Evolutionary conservation across 805 yeast species (phyloP).

Genomic region (Torulaspora delbrueckii): DNA sequence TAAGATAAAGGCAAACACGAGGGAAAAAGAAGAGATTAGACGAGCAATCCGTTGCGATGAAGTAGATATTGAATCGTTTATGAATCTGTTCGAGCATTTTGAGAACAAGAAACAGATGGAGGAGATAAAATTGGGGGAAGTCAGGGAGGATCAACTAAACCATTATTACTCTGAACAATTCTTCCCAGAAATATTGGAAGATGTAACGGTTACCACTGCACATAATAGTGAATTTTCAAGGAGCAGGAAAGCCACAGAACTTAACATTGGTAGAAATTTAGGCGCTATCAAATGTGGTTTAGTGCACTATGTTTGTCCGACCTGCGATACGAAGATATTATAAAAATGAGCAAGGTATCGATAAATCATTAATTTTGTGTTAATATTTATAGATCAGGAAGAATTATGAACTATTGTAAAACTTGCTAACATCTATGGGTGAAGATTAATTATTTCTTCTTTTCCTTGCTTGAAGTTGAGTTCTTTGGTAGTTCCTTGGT

Average conservation of each 20-base stretch:
- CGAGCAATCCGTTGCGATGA: conserved; percentile 39
- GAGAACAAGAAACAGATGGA: conserved; percentile 35
- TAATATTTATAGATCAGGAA: conserved; percentile 1
- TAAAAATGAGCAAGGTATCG: not conserved
- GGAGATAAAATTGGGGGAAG: conserved; percentile 33
- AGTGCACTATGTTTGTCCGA: conserved; percentile 1
- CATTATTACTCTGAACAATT: conserved; percentile 33
- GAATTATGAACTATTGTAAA: not conserved
- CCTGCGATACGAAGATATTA: not conserved
- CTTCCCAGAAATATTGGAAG: conserved; percentile 16
- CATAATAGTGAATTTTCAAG: conserved; percentile 15
- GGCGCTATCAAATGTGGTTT: conserved; percentile 6
- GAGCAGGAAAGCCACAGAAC: conserved; percentile 21
- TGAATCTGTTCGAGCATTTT: conserved; percentile 35
- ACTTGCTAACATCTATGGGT: not conserved
- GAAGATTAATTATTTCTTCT: conserved; percentile 24
- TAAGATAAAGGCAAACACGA: conserved; percentile 35
- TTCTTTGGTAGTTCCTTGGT: conserved; percentile 90
- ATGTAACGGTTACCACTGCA: conserved; percentile 1
- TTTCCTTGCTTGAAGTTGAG: conserved; percentile 73
- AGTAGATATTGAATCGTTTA: conserved; percentile 37
- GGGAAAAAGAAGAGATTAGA: conserved; percentile 35
- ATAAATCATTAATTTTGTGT: conserved; percentile 1
- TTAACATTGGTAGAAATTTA: conserved; percentile 17
- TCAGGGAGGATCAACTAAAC: conserved; percentile 39